Evolutionary conservation across 768 basidiomycete genomes (phyloP).

Genomic region (Tylopilus subfusipes): DNA sequence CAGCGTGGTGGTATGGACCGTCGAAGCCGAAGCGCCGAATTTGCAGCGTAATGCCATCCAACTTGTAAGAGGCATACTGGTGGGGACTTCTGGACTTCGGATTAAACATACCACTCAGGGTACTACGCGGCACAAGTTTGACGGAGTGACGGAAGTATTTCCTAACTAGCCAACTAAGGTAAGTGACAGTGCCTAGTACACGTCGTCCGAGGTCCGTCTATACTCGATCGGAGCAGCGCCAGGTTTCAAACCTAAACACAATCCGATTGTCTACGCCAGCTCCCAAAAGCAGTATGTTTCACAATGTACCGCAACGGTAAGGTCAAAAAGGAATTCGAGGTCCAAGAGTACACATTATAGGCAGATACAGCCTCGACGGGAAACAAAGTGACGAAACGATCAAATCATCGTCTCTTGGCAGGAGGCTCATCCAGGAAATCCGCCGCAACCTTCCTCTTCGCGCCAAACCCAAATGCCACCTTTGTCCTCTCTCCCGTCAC

Average conservation of each 20-base stretch:
- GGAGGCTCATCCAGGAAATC: slow-evolving; percentile 67
- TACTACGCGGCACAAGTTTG: too few relatives aligned
- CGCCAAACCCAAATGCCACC: slow-evolving; percentile 72
- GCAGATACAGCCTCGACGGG: not conserved
- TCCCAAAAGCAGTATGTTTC: not conserved
- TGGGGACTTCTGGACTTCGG: too few relatives aligned
- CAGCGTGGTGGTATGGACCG: too few relatives aligned
- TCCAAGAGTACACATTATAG: not conserved
- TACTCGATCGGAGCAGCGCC: too few relatives aligned
- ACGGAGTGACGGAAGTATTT: too few relatives aligned
- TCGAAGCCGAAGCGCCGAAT: too few relatives aligned
- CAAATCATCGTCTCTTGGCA: slow-evolving; percentile 46
- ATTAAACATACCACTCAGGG: too few relatives aligned
- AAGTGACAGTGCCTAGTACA: too few relatives aligned
- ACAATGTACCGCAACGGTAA: not conserved
- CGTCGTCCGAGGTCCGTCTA: too few relatives aligned
- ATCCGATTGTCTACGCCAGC: not conserved
- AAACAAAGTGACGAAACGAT: not conserved
- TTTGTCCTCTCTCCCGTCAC: slow-evolving; percentile 65
- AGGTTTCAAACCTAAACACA: not conserved
- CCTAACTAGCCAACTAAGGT: too few relatives aligned
- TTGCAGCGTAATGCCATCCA: too few relatives aligned
- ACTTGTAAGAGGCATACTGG: too few relatives aligned
- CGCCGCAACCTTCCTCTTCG: slow-evolving; percentile 76
- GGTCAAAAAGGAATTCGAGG: not conserved